Evolutionary conservation across 768 basidiomycete genomes (phyloP).

Genomic region (Russula griseocarnosa): DNA sequence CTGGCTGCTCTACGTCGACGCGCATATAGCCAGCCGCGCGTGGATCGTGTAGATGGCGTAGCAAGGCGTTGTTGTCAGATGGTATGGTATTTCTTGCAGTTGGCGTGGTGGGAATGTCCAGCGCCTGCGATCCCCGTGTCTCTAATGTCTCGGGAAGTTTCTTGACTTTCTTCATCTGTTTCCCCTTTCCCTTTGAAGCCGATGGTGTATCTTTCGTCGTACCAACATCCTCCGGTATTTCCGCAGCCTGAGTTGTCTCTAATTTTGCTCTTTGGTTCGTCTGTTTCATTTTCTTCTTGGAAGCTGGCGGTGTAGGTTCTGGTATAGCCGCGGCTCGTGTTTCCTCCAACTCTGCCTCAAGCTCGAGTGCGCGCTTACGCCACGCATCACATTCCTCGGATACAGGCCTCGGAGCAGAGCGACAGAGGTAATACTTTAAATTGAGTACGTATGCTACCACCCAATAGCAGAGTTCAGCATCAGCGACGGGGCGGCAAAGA

Average conservation of each 20-base stretch:
- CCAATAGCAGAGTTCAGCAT: background rate
- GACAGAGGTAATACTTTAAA: constrained; percentile 8
- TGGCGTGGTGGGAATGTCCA: background rate
- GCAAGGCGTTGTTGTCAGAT: background rate
- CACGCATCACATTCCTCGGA: constrained; percentile 15
- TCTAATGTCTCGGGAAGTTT: background rate
- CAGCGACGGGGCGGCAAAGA: background rate
- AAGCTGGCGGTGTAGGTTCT: background rate
- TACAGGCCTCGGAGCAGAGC: background rate
- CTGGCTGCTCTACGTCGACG: background rate
- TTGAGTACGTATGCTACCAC: constrained; percentile 16
- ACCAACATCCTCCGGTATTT: constrained; percentile 12
- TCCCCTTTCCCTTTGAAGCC: background rate
- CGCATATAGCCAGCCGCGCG: constrained; percentile 3
- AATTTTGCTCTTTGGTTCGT: constrained; percentile 13
- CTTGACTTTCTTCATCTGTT: constrained; percentile 1
- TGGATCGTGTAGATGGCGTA: background rate
- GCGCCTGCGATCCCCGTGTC: background rate
- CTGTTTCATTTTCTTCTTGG: background rate
- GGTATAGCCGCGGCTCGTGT: background rate
- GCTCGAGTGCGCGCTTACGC: constrained; percentile 16
- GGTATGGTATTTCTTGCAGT: background rate
- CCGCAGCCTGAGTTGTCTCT: background rate
- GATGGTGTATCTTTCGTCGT: background rate
- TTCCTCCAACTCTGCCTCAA: constrained; percentile 15